Evolutionary conservation across 78 protist genomes (phyloP), one percentile per base, ranked within the genome.

Genomic region (Isochrysis galbana): DNA sequence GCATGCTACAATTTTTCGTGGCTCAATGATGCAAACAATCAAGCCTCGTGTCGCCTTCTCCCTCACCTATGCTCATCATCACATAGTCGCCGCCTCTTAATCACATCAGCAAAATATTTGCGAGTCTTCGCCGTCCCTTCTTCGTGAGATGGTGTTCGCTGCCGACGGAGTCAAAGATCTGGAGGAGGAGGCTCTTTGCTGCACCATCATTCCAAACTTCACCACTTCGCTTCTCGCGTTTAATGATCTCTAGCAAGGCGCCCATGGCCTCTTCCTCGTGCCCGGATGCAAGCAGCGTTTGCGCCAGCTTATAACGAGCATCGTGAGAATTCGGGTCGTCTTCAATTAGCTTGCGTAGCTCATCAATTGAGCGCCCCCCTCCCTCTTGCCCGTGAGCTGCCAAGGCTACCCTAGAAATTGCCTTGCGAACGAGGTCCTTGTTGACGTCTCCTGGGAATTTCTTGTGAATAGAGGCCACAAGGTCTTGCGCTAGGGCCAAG

Each of bases 111-210:
- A 80, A 1, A 17, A 44, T 1, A 54, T 44, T 80, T 5, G 48
- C 36, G 39, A 80, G 48, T 19, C 55, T 32, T 46, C 88, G 88
- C 42, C 88, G 54, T 5, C 88, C 88, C 3, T 44, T 44, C 55
- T 44, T 44, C 25, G 88, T 44, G 29, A 41, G 36, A 11, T 42
- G 55, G 55, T 80, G 55, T 4, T 10, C 38, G 55, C 2, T 29
- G 55, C 88, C 88, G 88, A 80, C 55, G 39, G 55, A 1, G 36
- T 80, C 88, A 54, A 80, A 80, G 55, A 44, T 44, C 51, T 80
- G 3, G 26, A 80, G 1, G 38, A 44, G 47, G 29, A 80, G 54
- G 23, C 2, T 14, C 19, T 23, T 3, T n/a, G 55, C 88, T 5
- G 38, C 55, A 25, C 54, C 88, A 7, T 44, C 88, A 25, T 0